Conservation (phyloP, 768 basidiomycete genomes). For the Trametes elegans region DNA sequence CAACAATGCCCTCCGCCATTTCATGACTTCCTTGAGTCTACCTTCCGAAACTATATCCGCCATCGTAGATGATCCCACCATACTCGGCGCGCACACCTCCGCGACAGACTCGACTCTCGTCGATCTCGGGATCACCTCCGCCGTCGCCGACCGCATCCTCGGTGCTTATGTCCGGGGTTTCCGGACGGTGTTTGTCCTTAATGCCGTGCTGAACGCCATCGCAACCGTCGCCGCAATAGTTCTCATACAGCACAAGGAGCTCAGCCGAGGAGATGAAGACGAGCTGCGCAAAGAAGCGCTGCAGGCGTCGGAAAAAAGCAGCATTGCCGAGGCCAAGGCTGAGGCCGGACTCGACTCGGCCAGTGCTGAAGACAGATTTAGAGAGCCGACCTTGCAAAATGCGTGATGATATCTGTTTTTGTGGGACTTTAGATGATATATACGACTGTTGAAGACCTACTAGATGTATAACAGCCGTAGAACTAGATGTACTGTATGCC, state of each 20-base stretch:
- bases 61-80: constrained; percentile 49
- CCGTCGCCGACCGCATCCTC: constrained; percentile 42
- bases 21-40: constrained; percentile 40
- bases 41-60: constrained; percentile 37
- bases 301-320: constrained; percentile 16
- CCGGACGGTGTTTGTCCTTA: constrained; percentile 56
- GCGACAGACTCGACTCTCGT: constrained; percentile 23
- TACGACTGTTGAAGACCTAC: too few relatives aligned
- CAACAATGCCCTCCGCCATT: constrained; percentile 47
- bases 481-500: too few relatives aligned
- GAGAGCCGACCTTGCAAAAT: neutral
- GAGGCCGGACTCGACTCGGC: too few relatives aligned
- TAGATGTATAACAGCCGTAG: too few relatives aligned
- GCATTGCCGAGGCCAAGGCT: neutral
- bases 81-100: constrained; percentile 32
- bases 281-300: constrained; percentile 35
- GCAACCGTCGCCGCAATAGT: constrained; percentile 54
- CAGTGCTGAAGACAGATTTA: neutral
- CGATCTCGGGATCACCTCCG: constrained; percentile 34
- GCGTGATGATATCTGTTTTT: too few relatives aligned
- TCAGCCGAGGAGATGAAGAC: constrained; percentile 57
- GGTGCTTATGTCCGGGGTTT: constrained; percentile 58
- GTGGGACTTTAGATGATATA: too few relatives aligned
- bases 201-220: constrained; percentile 51
- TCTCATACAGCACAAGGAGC: constrained; percentile 61